Conservation (phyloP, 805 yeast species). For the Isabelozyma pseudorhagii region DNA sequence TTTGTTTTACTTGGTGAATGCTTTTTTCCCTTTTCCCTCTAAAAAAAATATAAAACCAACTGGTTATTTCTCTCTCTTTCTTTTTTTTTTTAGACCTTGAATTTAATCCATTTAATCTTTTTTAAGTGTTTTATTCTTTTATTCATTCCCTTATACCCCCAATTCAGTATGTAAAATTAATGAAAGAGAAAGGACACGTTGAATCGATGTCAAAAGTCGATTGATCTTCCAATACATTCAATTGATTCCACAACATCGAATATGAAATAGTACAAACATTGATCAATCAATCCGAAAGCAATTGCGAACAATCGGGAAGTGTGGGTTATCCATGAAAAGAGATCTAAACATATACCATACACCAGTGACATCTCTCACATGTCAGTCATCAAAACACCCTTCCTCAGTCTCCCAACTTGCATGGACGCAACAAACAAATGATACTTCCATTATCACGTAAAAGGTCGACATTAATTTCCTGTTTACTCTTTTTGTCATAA, state of each 20-base stretch:
- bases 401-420: too few relatives aligned
- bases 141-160: neutral
- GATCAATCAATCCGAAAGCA: neutral
- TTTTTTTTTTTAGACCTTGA: neutral
- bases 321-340: neutral
- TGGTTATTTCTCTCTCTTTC: neutral
- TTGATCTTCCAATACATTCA: neutral
- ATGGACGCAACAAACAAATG: too few relatives aligned
- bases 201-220: constrained; percentile 1
- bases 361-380: too few relatives aligned
- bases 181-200: neutral
- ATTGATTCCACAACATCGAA: neutral
- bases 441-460: too few relatives aligned
- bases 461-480: too few relatives aligned
- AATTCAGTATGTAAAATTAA: neutral
- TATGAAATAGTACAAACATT: neutral
- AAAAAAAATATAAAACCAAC: neutral
- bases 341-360: too few relatives aligned
- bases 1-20: neutral
- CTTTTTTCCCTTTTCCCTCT: neutral
- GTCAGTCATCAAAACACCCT: too few relatives aligned
- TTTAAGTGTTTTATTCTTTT: neutral
- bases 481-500: too few relatives aligned
- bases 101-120: neutral
- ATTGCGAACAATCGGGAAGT: neutral